phyloP scores from a whole-genome alignment of 306 rosid species.

The Glycyrrhiza uralensis region DNA sequence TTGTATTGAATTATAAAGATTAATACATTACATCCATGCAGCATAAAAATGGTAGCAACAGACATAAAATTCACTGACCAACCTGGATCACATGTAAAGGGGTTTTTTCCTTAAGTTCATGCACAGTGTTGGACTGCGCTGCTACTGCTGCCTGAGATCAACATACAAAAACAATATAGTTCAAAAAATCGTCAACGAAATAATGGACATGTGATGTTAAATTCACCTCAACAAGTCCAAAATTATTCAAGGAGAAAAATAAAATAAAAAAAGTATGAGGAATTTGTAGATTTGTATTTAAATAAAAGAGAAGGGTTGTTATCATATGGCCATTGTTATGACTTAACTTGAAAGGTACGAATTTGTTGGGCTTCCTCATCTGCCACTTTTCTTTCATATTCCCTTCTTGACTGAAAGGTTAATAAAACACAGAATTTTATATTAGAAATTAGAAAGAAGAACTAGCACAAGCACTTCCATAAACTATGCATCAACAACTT shows the following conservation, averaged over 20 bases:
- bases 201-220: neutral
- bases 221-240: neutral
- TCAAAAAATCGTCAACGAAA: conserved; percentile 10
- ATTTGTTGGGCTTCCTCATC: conserved; percentile 72
- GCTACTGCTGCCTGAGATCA: conserved; percentile 74
- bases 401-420: conserved; percentile 62
- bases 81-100: conserved; percentile 59
- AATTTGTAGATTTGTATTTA: neutral
- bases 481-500: conserved; percentile 1
- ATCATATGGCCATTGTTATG: neutral
- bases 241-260: neutral
- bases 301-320: neutral
- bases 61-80: conserved; percentile 13
- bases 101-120: conserved; percentile 61
- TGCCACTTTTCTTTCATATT: conserved; percentile 73
- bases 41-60: neutral
- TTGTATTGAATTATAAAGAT: neutral
- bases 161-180: conserved; percentile 25
- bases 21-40: neutral
- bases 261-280: neutral
- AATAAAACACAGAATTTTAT: neutral
- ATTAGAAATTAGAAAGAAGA: conserved; percentile 22
- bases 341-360: conserved; percentile 69
- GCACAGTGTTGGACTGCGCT: conserved; percentile 52
- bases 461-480: neutral